These are phyloP conservation scores for Marasmius tenuissimus DNA, from an alignment of 1,284 basidiomycete genomes.

Conservation along the genomic window DNA sequence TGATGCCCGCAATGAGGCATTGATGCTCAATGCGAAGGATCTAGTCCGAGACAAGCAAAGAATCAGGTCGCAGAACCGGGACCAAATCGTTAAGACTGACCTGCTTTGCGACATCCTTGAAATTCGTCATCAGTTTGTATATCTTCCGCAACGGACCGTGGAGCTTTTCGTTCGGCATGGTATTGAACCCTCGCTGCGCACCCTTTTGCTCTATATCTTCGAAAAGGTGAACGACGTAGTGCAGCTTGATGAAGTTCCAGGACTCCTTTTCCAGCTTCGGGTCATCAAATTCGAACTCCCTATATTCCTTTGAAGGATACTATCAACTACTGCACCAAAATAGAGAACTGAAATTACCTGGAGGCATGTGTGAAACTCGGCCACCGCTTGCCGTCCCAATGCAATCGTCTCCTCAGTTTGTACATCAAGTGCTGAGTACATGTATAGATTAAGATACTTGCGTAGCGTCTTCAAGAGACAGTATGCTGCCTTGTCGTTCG, in stretches of 20 bases:
- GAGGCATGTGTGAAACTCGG: neutral
- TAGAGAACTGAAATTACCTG: too few relatives aligned
- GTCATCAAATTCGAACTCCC: too few relatives aligned
- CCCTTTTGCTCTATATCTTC: too few relatives aligned
- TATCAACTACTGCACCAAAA: too few relatives aligned
- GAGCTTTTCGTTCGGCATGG: constrained; percentile 23
- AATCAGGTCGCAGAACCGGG: neutral
- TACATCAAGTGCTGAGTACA: constrained; percentile 4
- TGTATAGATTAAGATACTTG: constrained; percentile 5
- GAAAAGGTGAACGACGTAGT: constrained; percentile 19
- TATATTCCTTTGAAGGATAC: too few relatives aligned
- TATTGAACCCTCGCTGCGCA: constrained; percentile 21
- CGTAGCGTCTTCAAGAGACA: neutral
- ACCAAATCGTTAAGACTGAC: constrained; percentile 7
- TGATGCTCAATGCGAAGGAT: constrained; percentile 23
- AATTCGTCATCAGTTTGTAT: constrained; percentile 14
- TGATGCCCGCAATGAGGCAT: too few relatives aligned
- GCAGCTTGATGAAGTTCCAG: constrained; percentile 25
- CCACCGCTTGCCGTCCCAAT: neutral
- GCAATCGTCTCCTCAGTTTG: constrained; percentile 1
- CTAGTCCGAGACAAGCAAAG: too few relatives aligned
- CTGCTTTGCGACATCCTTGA: constrained; percentile 13
- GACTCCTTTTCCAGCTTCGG: too few relatives aligned
- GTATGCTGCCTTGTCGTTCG: constrained; percentile 1
- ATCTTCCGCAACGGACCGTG: constrained; percentile 15